A percentile compares a stretch with the other conserved stretches of the same genome.
phyloP scores from a whole-genome alignment of 1,139 yeast genomes.

The Meyerozyma athensensis region DNA sequence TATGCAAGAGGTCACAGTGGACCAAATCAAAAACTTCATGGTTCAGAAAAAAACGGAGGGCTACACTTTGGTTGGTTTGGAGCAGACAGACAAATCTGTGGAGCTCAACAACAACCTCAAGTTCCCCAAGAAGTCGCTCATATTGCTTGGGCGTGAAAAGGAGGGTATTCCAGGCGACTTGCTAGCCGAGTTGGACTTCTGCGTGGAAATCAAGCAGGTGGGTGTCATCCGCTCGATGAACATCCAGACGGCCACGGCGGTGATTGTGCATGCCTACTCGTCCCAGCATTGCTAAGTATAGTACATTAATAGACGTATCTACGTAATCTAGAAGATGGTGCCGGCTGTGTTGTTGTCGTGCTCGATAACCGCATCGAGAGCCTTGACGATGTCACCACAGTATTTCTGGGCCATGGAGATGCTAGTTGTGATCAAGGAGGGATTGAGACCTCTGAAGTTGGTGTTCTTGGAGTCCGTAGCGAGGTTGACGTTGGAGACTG shows the following conservation, averaged over 20 bases:
- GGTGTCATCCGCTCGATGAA: conserved; percentile 95
- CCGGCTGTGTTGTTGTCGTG: conserved; percentile 33
- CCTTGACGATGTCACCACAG: conserved; percentile 32
- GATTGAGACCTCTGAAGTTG: conserved; percentile 38
- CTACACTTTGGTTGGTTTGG: conserved; percentile 82
- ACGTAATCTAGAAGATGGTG: conserved; percentile 17
- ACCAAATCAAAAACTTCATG: conserved; percentile 52
- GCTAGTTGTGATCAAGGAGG: conserved; percentile 22
- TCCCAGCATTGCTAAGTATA: conserved; percentile 53
- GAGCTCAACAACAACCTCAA: conserved; percentile 56
- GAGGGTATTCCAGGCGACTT: conserved; percentile 90
- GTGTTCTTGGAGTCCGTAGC: conserved; percentile 38
- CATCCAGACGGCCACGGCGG: conserved; percentile 94
- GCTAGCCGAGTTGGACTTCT: conserved; percentile 75
- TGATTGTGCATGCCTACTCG: conserved; percentile 86
- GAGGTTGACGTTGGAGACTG: conserved; percentile 54
- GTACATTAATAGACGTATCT: conserved; percentile 5
- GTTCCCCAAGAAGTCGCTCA: conserved; percentile 75
- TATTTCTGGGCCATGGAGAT: conserved; percentile 30
- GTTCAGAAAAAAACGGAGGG: conserved; percentile 67
- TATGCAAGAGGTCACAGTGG: conserved; percentile 68
- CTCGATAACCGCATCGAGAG: conserved; percentile 37
- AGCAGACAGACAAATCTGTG: conserved; percentile 85
- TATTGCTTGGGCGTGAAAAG: conserved; percentile 78
- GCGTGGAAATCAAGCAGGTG: conserved; percentile 87